These are phyloP conservation scores for Leishmania tropica DNA, from an alignment of 208 protist genomes.

Conservation along the genomic window DNA sequence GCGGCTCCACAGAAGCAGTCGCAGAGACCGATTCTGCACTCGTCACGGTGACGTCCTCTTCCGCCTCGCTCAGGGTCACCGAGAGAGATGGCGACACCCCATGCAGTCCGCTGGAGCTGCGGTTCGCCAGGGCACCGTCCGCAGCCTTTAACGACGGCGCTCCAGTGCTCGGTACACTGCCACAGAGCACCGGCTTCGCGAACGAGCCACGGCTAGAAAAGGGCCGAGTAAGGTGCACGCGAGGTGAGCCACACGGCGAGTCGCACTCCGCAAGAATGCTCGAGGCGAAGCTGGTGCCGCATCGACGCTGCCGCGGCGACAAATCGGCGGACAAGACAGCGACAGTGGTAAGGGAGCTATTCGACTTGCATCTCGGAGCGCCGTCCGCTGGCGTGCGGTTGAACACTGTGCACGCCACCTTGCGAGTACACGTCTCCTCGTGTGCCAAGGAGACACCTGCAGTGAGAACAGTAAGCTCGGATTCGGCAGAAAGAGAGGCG, in stretches of 20 bases:
- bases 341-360: not conserved
- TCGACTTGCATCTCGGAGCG: not conserved
- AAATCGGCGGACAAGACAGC: not conserved
- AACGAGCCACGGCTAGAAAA: not conserved
- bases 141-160: not conserved
- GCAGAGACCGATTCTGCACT: not conserved
- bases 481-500: conserved; percentile 1
- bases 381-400: not conserved
- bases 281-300: not conserved
- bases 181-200: not conserved
- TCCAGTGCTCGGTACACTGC: not conserved
- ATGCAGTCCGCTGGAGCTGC: conserved; percentile 3
- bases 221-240: conserved; percentile 2
- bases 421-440: not conserved
- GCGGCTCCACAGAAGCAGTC: not conserved
- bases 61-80: conserved; percentile 3
- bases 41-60: not conserved
- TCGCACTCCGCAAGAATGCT: conserved; percentile 1
- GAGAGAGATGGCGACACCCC: conserved; percentile 7
- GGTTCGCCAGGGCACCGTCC: not conserved
- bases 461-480: conserved; percentile 23
- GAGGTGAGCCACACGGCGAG: conserved; percentile 14
- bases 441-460: not conserved
- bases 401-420: not conserved
- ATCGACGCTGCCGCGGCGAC: conserved; percentile 2